Evolutionary conservation across 2,329 filamentous ascomycete genomes (phyloP).

Genomic region (Cladophialophora exuberans): DNA sequence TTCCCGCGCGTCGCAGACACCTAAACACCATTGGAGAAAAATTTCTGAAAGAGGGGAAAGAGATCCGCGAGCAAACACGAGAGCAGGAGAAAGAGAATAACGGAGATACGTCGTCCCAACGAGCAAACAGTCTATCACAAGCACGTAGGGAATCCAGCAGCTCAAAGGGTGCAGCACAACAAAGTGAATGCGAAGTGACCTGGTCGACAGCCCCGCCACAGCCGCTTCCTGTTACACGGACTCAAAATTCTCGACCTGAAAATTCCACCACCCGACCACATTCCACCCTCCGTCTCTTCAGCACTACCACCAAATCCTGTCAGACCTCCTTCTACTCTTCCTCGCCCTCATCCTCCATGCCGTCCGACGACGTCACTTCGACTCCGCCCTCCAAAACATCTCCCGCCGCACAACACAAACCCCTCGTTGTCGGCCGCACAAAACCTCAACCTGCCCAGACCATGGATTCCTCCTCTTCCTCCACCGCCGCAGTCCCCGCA

Average conservation of each 20-base stretch:
- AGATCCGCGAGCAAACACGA: neutral
- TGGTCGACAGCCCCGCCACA: constrained; percentile 4
- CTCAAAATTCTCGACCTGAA: neutral
- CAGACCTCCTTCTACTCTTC: no score
- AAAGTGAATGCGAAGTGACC: neutral
- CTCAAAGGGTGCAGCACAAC: neutral
- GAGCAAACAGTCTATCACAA: no score
- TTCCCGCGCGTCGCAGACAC: no score
- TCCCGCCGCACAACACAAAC: constrained; percentile 31
- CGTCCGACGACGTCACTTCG: constrained; percentile 26
- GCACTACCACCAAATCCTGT: neutral
- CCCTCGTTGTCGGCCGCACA: constrained; percentile 35
- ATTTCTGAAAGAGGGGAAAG: neutral
- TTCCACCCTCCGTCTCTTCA: neutral
- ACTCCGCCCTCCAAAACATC: constrained; percentile 16
- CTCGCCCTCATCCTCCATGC: constrained; percentile 26
- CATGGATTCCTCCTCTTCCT: constrained; percentile 17
- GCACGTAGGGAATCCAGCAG: no score
- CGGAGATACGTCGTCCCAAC: no score
- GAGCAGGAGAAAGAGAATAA: neutral
- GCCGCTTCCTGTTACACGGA: no score
- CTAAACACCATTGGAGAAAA: neutral
- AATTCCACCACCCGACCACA: neutral
- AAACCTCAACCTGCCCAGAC: constrained; percentile 28
- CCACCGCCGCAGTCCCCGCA: constrained; percentile 19